These are phyloP conservation scores for Eucalyptus melliodora DNA, from an alignment of 345 rosid genomes.

Conservation along the genomic window DNA sequence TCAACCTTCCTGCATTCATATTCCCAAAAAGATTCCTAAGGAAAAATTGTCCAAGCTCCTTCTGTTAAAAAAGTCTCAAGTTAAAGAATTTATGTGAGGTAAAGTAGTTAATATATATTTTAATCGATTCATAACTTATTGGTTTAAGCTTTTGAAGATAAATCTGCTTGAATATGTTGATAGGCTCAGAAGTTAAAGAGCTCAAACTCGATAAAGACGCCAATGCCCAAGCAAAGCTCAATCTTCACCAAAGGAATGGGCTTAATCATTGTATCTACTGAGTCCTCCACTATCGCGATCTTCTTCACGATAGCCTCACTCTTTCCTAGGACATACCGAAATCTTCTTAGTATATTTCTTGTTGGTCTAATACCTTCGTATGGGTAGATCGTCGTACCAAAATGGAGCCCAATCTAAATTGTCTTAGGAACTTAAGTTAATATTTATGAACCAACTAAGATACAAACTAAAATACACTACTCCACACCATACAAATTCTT, in stretches of 20 bases:
- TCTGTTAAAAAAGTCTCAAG: background rate
- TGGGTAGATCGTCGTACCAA: background rate
- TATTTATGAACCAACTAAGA: no score
- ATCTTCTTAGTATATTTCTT: background rate
- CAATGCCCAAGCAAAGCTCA: background rate
- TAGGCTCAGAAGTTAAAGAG: background rate
- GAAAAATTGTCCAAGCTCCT: no score
- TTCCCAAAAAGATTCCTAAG: no score
- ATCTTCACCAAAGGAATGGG: background rate
- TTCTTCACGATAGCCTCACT: background rate
- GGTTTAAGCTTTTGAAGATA: background rate
- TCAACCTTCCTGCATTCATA: no score
- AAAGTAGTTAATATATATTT: no score
- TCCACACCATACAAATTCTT: background rate
- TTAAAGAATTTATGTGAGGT: rapidly evolving
- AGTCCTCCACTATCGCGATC: background rate
- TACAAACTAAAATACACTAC: background rate
- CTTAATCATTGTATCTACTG: background rate
- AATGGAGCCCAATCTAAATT: rapidly evolving
- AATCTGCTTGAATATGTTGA: no score
- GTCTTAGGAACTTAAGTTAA: background rate
- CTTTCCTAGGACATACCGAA: background rate
- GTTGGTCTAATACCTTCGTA: no score
- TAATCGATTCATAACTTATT: no score
- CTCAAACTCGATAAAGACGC: background rate